Base-by-base conservation (phyloP, 495 filamentous ascomycete genomes). In the Penicillium ochrochloron region DNA sequence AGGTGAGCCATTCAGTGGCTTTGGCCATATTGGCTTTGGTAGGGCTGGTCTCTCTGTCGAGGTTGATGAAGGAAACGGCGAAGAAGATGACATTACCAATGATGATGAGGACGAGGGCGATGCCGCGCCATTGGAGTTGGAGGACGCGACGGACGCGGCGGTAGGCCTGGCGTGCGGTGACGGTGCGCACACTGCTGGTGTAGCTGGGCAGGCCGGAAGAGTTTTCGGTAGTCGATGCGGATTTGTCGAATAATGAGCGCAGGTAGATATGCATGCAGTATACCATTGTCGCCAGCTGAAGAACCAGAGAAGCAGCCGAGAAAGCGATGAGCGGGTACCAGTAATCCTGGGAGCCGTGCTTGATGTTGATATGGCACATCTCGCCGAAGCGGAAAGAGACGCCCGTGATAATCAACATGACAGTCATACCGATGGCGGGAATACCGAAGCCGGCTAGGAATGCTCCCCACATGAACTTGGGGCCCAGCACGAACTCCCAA, bases 241-340 rank as follows among this genome's bases (percentile, higher is more conserved):
- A 83, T 66, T 87, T 88, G 70, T 90, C 85, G 69, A 94, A 85
- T 52, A 96, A 87, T 17, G 93, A 89, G 59, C 83, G 88, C 69
- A 99, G 81, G 71, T 99, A 99, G 61, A 99, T 90, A 66, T 96
- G 89, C 73, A 97, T 91, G 75, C 95, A 98, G 80, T 99, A 98
- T 31, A 81, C 89, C 72, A 99, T 96, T 1, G 92, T 97, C 10
- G 82, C 73, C 31, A 90, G 84, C 72, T 98, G 95, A n/a, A 96
- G 81, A 60, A 97, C 81, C 60, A 94, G 86, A 0, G 93, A 89
- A 8, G 89, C 82, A 27, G 85, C 90, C 9, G 92, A 85, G 70
- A 97, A 90, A 14, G 87, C 85, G 67, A 98, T 83, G 48, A 98
- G 70, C 1, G 95, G 95, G 23, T 91, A 90, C 95, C 95, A 99